phyloP scores from a whole-genome alignment of 805 yeast genomes.

The Candida sithepensis region DNA sequence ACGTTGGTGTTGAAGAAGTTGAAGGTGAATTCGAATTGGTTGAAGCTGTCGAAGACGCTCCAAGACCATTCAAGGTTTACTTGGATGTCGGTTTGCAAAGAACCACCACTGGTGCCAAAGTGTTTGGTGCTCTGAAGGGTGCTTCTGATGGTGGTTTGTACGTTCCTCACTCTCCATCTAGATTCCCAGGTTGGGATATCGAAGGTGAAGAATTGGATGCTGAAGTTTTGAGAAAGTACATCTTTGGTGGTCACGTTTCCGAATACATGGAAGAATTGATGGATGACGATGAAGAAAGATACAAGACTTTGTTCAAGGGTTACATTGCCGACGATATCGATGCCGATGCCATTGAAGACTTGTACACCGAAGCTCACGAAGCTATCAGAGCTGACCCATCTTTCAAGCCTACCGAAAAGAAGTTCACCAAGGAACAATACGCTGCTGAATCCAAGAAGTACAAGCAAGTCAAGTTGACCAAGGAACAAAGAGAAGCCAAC shows the following conservation, averaged over 20 bases:
- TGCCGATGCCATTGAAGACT: constrained; percentile 94
- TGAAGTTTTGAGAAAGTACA: constrained; percentile 96
- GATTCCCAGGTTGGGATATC: constrained; percentile 99
- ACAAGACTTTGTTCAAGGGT: constrained; percentile 91
- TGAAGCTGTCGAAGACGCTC: constrained; percentile 99
- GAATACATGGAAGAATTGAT: constrained; percentile 99
- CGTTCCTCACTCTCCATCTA: constrained; percentile 98
- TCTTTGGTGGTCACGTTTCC: constrained; percentile 99
- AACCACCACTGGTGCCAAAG: constrained; percentile 99
- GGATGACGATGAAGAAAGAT: constrained; percentile 99
- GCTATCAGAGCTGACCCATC: constrained; percentile 95
- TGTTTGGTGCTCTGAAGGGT: constrained; percentile 99
- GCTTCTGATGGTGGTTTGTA: constrained; percentile 99
- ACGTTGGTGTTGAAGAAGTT: constrained; percentile 98
- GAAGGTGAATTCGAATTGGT: constrained; percentile 98
- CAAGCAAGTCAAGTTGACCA: constrained; percentile 85
- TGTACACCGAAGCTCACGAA: constrained; percentile 92
- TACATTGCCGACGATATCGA: constrained; percentile 97
- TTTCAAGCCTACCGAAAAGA: constrained; percentile 84
- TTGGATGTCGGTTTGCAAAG: constrained; percentile 99
- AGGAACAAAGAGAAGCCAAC: constrained; percentile 84
- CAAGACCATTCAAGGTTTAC: constrained; percentile 99
- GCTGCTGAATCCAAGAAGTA: constrained; percentile 94
- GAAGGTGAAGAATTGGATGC: constrained; percentile 98
- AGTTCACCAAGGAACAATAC: constrained; percentile 96